phyloP scores from a whole-genome alignment of 1,139 yeast species.

The Geotrichum citri-aurantii region DNA sequence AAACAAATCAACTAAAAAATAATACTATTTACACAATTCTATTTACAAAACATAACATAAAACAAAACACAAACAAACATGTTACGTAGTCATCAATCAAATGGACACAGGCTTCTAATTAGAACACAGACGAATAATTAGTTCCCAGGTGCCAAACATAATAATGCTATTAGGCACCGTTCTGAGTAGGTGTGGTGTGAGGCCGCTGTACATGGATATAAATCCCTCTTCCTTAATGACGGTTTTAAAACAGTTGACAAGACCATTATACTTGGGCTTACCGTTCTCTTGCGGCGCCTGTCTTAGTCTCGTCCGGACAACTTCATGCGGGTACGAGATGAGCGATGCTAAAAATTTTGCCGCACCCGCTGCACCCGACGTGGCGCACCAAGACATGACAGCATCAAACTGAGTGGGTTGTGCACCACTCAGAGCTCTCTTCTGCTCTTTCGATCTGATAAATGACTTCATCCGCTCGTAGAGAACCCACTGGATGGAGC shows the following conservation, averaged over 20 bases:
- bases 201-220: constrained; percentile 91
- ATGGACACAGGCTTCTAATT: neutral
- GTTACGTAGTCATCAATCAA: neutral
- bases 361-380: constrained; percentile 96
- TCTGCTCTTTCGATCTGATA: constrained; percentile 52
- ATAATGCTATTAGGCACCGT: constrained; percentile 97
- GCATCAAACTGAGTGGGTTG: constrained; percentile 52
- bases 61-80: neutral
- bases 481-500: constrained; percentile 92
- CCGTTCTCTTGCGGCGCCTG: constrained; percentile 88
- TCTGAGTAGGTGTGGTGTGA: constrained; percentile 92
- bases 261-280: constrained; percentile 79
- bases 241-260: constrained; percentile 77
- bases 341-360: constrained; percentile 92
- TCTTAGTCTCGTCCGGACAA: constrained; percentile 88
- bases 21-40: neutral
- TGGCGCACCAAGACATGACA: constrained; percentile 84
- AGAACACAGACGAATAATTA: constrained; percentile 57
- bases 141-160: constrained; percentile 99
- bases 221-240: constrained; percentile 89
- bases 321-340: constrained; percentile 96
- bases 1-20: neutral
- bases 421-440: constrained; percentile 38
- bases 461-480: constrained; percentile 88
- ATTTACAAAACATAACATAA: neutral